Base-by-base conservation (phyloP, 768 basidiomycete genomes). In the Suillus subaureus region DNA sequence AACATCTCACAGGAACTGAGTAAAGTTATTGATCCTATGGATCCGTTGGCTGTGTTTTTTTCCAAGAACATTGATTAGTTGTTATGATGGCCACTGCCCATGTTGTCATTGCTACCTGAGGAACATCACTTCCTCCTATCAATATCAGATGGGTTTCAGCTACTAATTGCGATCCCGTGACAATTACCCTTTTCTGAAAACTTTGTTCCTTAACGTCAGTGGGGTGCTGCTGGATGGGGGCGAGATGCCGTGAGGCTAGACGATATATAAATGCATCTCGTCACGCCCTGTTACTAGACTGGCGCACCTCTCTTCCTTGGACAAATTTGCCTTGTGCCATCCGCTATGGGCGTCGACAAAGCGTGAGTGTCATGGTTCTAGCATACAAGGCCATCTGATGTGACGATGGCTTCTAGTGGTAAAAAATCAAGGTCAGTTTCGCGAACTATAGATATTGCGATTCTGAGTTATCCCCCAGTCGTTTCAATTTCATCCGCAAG, bases 401-500 rank as follows among this genome's bases (percentile, higher is more conserved):
- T 26, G 26, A 58, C 11, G 18, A 18, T 58, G 39, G 6, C 6
- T 26, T 58, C 15, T 15, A 58, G 57, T 18, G 39, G 37, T 12
- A 55, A 40, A 39, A 58, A 40, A 58, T 1, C 57, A 40, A 58
- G 57, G 57, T 58, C 18, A 4, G 57, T 58, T 58, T 58, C 5
- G 9, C 23, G 57, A 39, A 40, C 9, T 6, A 9, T 26, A 58
- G 23, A 40, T 12, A 26, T 18, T 16, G 39, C 9, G 6, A 26
- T 58, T 6, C 37, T 58, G 39, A 58, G 11, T 40, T 40, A 11
- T 58, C 11, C 16, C 11, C 57, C 2, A 58, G 57, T 18, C 57
- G 57, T 40, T 58, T 58, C 39, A 26, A 58, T 0, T 58, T 58
- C 39, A 58, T 58, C 28, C 57, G 57, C 39, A 39, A 15, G 37